Conservation (phyloP, 495 filamentous ascomycete genomes). For the Xylaria nigripes region DNA sequence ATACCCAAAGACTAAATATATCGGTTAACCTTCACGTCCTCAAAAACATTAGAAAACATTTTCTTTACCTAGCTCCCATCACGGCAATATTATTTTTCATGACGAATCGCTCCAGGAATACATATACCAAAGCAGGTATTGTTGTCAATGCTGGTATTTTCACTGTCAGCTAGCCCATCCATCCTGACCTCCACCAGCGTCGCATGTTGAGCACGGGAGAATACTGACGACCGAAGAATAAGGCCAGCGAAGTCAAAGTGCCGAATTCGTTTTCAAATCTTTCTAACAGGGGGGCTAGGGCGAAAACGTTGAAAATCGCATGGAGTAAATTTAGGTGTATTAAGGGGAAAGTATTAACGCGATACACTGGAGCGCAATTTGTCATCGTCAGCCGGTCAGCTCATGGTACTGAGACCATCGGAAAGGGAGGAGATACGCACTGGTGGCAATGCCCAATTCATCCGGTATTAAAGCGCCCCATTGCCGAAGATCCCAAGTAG, state of each 20-base stretch:
- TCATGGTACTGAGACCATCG: not conserved
- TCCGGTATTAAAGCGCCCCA: conserved; percentile 76
- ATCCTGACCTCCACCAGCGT: not conserved
- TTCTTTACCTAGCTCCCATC: conserved; percentile 68
- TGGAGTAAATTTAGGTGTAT: conserved; percentile 79
- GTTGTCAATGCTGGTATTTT: conserved; percentile 53
- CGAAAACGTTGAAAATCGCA: conserved; percentile 65
- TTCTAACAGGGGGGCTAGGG: conserved; percentile 76
- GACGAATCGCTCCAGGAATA: conserved; percentile 60
- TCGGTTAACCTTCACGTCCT: not conserved
- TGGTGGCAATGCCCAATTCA: conserved; percentile 60
- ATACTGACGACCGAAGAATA: conserved; percentile 83
- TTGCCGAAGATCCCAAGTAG: conserved; percentile 56
- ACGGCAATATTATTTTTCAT: conserved; percentile 58
- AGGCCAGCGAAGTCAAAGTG: conserved; percentile 69
- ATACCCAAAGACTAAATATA: conserved; percentile 69
- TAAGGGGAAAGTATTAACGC: conserved; percentile 85
- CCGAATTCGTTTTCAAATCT: conserved; percentile 92
- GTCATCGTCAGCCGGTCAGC: conserved; percentile 10
- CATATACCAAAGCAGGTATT: conserved; percentile 64
- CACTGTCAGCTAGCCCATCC: conserved; percentile 4
- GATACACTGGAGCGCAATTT: conserved; percentile 63
- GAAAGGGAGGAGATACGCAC: conserved; percentile 45
- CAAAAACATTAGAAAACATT: not conserved
- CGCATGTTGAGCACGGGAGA: not conserved